Evolutionary conservation across 129 eudicot species (phyloP), one percentile per base, ranked within the genome.

Genomic region (Ambrosia artemisiifolia): DNA sequence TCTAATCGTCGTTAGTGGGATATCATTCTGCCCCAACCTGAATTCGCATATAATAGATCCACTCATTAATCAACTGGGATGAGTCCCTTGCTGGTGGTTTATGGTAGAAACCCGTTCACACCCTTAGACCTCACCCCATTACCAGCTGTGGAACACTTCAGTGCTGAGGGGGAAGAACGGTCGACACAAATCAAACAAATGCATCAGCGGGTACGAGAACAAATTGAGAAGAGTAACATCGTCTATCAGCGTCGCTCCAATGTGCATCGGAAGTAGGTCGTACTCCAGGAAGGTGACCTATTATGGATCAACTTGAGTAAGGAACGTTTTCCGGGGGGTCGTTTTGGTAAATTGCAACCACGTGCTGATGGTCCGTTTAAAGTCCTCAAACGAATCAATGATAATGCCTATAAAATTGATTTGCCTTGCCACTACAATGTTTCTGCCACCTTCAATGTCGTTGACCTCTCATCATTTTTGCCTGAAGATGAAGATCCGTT

Each of bases 61-160:
- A 7, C 44, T 2, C 46, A 62, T 62, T 9, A 46, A 1, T 62
- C 46, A 3, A 62, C 67, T 12, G 67, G 46, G 16, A 36, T 3
- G 35, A 62, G 67, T 34, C 67, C 67, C 5, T 62, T 62, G 7
- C 33, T 62, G 34, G 44, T 62, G n/a, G n/a, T n/a, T n/a, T n/a
- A n/a, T n/a, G n/a, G n/a, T 0, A 44, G 46, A 10, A 62, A 62
- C 33, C 46, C 46, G 10, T 62, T 12, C 18, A 34, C 19, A 13
- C 67, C 10, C 2, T 32, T 55, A 12, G 62, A 55, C 32, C 62
- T 55, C 30, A 33, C 34, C 8, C 62, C 62, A 18, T 17, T 55
- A 18, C 10, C 66, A 2, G 66, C 43, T 33, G 32, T 43, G 0
- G 66, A 61, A 0, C 18, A 30, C n/a, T 34, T 33, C 35, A 4